phyloP scores from a whole-genome alignment of 352 stramenopile species.

The Pythium myriotylum region DNA sequence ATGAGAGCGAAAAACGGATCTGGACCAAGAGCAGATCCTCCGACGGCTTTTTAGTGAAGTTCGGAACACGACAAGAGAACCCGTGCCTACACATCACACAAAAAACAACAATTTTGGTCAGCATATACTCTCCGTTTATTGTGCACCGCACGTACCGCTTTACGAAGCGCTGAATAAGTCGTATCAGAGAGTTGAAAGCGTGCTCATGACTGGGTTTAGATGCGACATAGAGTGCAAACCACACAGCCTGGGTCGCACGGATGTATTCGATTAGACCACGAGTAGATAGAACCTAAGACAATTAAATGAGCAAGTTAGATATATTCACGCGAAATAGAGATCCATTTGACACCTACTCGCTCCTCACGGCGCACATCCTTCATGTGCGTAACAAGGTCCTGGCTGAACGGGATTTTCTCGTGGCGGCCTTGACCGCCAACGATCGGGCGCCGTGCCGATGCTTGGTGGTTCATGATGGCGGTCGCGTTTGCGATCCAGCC shows the following conservation, averaged over 20 bases:
- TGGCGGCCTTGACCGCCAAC: neutral
- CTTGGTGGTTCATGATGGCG: too few relatives aligned
- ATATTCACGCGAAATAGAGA: neutral
- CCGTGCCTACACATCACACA: conserved; percentile 8
- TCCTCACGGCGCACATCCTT: conserved; percentile 1
- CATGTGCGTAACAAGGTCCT: neutral
- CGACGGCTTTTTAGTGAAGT: conserved; percentile 1
- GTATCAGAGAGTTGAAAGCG: neutral
- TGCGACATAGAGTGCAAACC: neutral
- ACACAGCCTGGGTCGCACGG: neutral
- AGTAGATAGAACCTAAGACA: neutral
- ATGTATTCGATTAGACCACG: conserved; percentile 1
- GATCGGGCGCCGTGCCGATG: too few relatives aligned
- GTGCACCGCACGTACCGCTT: neutral
- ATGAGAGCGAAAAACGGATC: neutral
- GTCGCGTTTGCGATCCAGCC: too few relatives aligned
- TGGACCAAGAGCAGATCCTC: neutral
- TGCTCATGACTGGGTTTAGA: neutral
- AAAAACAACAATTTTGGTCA: neutral
- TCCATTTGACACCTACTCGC: neutral
- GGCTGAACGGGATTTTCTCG: neutral
- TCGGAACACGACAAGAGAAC: conserved; percentile 1
- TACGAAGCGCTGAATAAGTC: neutral
- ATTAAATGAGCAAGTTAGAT: neutral
- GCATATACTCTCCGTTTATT: too few relatives aligned